A percentile compares a stretch with the other conserved stretches of the same genome.
Evolutionary conservation across 306 rosid genomes (phyloP).

Genomic region (Medicago lupulina): DNA sequence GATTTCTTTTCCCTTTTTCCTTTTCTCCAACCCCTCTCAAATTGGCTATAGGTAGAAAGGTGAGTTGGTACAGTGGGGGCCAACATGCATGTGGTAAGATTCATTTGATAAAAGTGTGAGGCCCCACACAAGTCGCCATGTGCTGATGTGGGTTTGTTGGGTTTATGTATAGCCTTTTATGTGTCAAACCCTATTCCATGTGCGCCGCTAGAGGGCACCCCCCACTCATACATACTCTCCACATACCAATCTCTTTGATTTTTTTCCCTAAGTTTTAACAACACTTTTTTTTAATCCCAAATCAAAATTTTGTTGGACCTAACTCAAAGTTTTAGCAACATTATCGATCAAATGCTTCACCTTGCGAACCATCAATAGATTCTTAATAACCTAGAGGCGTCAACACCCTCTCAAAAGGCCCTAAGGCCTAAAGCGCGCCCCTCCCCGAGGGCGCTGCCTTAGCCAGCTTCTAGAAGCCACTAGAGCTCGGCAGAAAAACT

Average conservation of each 20-base stretch:
- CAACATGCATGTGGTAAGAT: constrained; percentile 61
- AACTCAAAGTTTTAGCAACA: no score
- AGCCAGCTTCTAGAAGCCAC: no score
- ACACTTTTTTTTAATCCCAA: not conserved
- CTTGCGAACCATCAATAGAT: no score
- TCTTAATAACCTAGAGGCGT: no score
- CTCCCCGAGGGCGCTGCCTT: no score
- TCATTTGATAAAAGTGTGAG: constrained; percentile 47
- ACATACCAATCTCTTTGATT: not conserved
- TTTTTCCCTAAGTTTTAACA: not conserved
- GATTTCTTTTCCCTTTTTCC: not conserved
- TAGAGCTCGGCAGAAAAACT: no score
- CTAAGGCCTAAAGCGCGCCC: no score
- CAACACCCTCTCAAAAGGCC: no score
- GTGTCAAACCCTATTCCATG: constrained; percentile 84
- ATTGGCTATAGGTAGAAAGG: constrained; percentile 7
- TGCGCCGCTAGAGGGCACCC: constrained; percentile 81
- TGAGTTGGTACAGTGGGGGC: constrained; percentile 48
- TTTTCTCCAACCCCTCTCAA: not conserved
- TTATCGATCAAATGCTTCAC: no score
- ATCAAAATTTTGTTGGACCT: not conserved
- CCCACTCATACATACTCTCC: constrained; percentile 52
- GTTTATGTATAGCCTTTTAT: constrained; percentile 54
- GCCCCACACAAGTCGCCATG: constrained; percentile 62
- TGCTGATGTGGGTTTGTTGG: constrained; percentile 61